Base-by-base conservation (phyloP, 345 rosid species). In the Aquilaria yunnanensis region DNA sequence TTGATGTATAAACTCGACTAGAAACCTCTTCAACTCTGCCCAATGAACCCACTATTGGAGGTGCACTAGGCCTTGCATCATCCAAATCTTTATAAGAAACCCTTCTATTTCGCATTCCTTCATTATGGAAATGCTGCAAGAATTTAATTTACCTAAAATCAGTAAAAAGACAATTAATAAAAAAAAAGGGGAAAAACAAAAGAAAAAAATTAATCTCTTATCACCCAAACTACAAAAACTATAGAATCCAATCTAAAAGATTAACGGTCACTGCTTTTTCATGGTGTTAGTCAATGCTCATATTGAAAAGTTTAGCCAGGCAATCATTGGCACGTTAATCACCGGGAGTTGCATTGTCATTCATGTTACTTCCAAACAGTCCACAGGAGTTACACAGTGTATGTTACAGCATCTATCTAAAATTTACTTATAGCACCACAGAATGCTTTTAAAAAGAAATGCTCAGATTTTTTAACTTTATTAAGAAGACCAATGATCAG, bases 41-140 rank as follows among this genome's bases (percentile, higher is more conserved):
- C 56, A 51, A 56, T 51, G 76, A 63, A 62, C 68, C 69, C 66
- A 61, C 62, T 66, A 73, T 65, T 9, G 85, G 87, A 74, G 85
- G 84, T 46, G 93, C 89, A 65, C 83, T 81, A 56, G 85, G 87
- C 66, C 83, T 83, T 43, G 90, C 89, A 61, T 81, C 79, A 60
- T 81, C 81, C 48, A 72, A 66, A 68, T 79, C 77, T 48, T 48
- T 69, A 68, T 66, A 60, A n/a, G 74, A 67, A 69, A 67, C 70
- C 33, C 67, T 59, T 53, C 48, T 68, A 37, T 76, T 78, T 73
- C 45, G 74, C 75, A 74, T 11, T 45, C 69, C 75, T 73, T 62
- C 66, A 33, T 72, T 59, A 62, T 70, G 74, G n/a, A 76, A 60
- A 70, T 64, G 87, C 96, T 87, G 84, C 60, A 78, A 67, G 62